Conservation (phyloP, 1,284 basidiomycete species). For the Trametes pubescens region DNA sequence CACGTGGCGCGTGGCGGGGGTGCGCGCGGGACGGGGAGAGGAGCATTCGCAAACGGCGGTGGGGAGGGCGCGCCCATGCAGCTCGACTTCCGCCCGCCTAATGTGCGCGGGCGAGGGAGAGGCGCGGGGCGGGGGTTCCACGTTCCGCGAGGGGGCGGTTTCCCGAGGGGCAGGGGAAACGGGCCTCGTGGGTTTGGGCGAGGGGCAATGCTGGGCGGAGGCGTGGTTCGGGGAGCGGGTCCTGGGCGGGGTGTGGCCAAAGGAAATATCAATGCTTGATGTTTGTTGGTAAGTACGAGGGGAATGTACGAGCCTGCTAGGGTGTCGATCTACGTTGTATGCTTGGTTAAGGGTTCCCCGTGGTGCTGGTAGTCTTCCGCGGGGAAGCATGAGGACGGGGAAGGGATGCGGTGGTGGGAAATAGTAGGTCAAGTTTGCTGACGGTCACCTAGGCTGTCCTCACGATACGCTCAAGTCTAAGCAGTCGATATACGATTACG, state of each 20-base stretch:
- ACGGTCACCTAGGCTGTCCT: too few relatives aligned
- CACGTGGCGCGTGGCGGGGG: conserved; percentile 10
- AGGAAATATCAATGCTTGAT: background rate
- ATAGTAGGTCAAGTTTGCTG: too few relatives aligned
- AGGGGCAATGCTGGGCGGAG: conserved; percentile 5
- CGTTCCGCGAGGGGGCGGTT: background rate
- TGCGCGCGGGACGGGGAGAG: conserved; percentile 7
- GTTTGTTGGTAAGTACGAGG: background rate
- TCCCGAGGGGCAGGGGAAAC: background rate
- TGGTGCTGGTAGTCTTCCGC: background rate
- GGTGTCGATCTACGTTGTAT: background rate
- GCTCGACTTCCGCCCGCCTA: background rate
- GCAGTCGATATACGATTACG: too few relatives aligned
- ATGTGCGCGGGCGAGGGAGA: conserved; percentile 2
- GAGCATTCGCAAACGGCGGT: background rate
- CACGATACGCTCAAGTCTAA: too few relatives aligned
- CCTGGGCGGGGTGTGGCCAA: conserved; percentile 14
- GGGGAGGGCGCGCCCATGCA: conserved; percentile 3
- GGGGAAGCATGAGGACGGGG: too few relatives aligned
- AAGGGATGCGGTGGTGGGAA: background rate
- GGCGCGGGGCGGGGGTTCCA: background rate
- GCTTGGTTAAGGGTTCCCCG: background rate
- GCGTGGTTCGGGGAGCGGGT: conserved; percentile 5
- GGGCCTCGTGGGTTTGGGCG: conserved; percentile 1
- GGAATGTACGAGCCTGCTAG: too few relatives aligned